These are phyloP conservation scores for Pilatotrama ljubarskyi DNA, from an alignment of 768 basidiomycete species.

Conservation along the genomic window DNA sequence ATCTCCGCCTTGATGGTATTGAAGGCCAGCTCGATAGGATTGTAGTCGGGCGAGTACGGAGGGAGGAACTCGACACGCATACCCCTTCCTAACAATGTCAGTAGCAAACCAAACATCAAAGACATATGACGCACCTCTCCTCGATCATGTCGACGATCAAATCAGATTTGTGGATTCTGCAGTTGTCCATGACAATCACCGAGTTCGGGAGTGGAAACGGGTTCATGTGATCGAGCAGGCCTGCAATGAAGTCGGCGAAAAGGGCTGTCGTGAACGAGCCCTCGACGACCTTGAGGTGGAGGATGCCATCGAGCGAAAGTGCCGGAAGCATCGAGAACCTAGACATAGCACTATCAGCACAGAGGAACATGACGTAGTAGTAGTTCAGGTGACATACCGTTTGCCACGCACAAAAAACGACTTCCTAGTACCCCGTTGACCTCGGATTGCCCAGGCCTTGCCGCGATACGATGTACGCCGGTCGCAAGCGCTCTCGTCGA, in stretches of 20 bases:
- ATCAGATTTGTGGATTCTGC: slow-evolving; percentile 20
- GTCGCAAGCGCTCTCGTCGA: slow-evolving; percentile 30
- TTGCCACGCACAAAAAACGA: slow-evolving; percentile 25
- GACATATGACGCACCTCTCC: neutral
- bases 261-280: slow-evolving; percentile 19
- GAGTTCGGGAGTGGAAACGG: slow-evolving; percentile 25
- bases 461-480: slow-evolving; percentile 24
- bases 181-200: slow-evolving; percentile 32
- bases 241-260: slow-evolving; percentile 25
- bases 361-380: neutral
- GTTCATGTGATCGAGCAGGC: slow-evolving; percentile 23
- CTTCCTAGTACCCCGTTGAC: slow-evolving; percentile 20
- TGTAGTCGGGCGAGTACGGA: slow-evolving; percentile 28
- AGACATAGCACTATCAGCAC: neutral
- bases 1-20: slow-evolving; percentile 13
- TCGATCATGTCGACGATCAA: neutral
- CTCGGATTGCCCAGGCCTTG: slow-evolving; percentile 26
- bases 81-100: neutral
- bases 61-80: slow-evolving; percentile 21
- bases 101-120: neutral
- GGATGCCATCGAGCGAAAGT: slow-evolving; percentile 27
- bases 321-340: slow-evolving; percentile 34
- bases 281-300: slow-evolving; percentile 24
- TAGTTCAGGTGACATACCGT: slow-evolving; percentile 11
- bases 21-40: slow-evolving; percentile 27